A percentile compares a stretch with the other conserved stretches of the same genome.
phyloP scores from a whole-genome alignment of 2,329 filamentous ascomycete species.

The Penicillium sp. region DNA sequence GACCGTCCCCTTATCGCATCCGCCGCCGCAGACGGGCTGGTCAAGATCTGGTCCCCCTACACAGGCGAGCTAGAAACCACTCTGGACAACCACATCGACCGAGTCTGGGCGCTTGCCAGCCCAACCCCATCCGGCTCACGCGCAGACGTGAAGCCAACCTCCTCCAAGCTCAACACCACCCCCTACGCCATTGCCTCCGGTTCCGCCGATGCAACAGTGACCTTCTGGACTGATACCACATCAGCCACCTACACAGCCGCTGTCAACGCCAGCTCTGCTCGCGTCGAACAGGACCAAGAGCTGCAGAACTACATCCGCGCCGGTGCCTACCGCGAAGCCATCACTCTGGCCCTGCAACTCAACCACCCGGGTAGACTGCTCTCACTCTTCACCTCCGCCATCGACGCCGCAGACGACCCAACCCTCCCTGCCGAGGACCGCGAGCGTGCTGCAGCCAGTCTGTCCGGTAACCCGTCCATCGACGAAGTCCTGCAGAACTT shows the following conservation, averaged over 20 bases:
- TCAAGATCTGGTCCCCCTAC: constrained; percentile 91
- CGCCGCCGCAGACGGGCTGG: constrained; percentile 84
- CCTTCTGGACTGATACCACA: constrained; percentile 92
- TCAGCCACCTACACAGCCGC: constrained; percentile 66
- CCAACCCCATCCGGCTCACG: constrained; percentile 38
- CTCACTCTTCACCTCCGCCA: constrained; percentile 70
- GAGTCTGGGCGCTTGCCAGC: constrained; percentile 83
- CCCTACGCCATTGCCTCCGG: constrained; percentile 72
- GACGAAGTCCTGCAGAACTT: constrained; percentile 74
- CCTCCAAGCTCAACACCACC: constrained; percentile 27
- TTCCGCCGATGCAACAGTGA: constrained; percentile 82
- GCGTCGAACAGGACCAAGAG: constrained; percentile 89
- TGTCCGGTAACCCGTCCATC: constrained; percentile 50
- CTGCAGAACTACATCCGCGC: constrained; percentile 84
- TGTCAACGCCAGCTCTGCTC: constrained; percentile 62
- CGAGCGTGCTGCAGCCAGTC: constrained; percentile 23
- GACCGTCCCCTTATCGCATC: constrained; percentile 54
- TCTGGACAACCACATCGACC: constrained; percentile 91
- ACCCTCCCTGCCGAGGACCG: constrained; percentile 22
- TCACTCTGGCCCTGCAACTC: constrained; percentile 80
- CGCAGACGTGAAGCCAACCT: constrained; percentile 24
- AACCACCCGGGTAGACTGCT: constrained; percentile 88
- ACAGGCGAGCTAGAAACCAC: constrained; percentile 78
- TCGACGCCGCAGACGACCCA: constrained; percentile 60
- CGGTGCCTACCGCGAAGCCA: constrained; percentile 83